Percentiles rank a stretch among this genome's conserved stretches.
Conservation (phyloP, 1,139 yeast species). For the Yamadazyma aaseri region DNA sequence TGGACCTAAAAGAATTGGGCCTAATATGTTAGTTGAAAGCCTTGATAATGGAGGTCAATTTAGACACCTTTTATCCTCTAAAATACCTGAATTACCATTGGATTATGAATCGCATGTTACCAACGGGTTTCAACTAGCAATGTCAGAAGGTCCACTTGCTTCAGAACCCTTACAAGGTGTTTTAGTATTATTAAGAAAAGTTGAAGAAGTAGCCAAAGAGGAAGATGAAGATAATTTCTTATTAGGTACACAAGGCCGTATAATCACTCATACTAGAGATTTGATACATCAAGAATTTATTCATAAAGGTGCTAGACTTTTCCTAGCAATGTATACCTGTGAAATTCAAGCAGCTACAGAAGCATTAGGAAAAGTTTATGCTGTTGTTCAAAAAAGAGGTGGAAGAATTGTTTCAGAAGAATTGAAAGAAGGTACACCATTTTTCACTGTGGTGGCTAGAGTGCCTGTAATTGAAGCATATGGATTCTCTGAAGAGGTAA, state of each 20-base stretch:
- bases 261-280: slow-evolving; percentile 73
- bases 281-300: slow-evolving; percentile 67
- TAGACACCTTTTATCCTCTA: slow-evolving; percentile 23
- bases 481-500: slow-evolving; percentile 92
- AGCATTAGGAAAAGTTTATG: slow-evolving; percentile 92
- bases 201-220: slow-evolving; percentile 22
- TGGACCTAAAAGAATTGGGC: slow-evolving; percentile 78
- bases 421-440: slow-evolving; percentile 97
- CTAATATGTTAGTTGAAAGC: slow-evolving; percentile 70
- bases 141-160: slow-evolving; percentile 82
- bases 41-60: slow-evolving; percentile 32
- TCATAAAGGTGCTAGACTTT: slow-evolving; percentile 82
- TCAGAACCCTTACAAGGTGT: slow-evolving; percentile 88
- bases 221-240: slow-evolving; percentile 29
- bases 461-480: slow-evolving; percentile 95
- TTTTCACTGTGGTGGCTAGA: slow-evolving; percentile 80
- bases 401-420: slow-evolving; percentile 89
- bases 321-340: slow-evolving; percentile 90
- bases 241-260: slow-evolving; percentile 59
- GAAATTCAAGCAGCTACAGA: slow-evolving; percentile 95
- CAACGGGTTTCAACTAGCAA: slow-evolving; percentile 84
- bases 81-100: slow-evolving; percentile 25
- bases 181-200: slow-evolving; percentile 46
- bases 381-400: slow-evolving; percentile 84
- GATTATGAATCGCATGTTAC: slow-evolving; percentile 65